These are phyloP conservation scores for Chlorophyllum brunneum DNA, from an alignment of 768 basidiomycete species.

Conservation along the genomic window DNA sequence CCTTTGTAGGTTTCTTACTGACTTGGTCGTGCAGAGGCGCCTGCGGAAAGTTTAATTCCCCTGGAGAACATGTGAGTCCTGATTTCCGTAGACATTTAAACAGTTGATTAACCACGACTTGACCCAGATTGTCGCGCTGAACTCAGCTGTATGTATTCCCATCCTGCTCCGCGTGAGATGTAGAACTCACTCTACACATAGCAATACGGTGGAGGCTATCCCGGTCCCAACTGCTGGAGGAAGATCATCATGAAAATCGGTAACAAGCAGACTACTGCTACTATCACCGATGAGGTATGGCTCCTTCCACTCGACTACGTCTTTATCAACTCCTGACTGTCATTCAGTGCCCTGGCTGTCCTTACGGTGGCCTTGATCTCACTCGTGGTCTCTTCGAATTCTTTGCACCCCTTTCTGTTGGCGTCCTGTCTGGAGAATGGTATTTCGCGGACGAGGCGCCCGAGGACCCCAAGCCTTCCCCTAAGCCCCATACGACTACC, in stretches of 20 bases:
- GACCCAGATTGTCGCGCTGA: conserved; percentile 27
- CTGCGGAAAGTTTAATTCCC: conserved; percentile 25
- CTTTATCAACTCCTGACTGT: no score
- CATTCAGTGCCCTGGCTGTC: conserved; percentile 14
- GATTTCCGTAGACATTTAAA: not conserved
- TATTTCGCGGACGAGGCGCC: conserved; percentile 26
- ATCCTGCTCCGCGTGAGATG: not conserved
- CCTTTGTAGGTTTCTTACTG: not conserved
- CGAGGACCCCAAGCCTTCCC: not conserved
- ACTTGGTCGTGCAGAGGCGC: conserved; percentile 21
- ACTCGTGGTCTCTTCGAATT: conserved; percentile 18
- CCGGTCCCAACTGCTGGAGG: conserved; percentile 61
- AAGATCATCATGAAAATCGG: conserved; percentile 56
- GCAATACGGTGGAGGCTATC: conserved; percentile 52
- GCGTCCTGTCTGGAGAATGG: conserved; percentile 65
- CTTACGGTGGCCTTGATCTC: not conserved
- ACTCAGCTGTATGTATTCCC: conserved; percentile 15
- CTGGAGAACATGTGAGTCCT: conserved; percentile 23
- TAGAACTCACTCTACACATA: not conserved
- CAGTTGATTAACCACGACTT: not conserved
- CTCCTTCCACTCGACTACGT: no score
- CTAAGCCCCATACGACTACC: conserved; percentile 14
- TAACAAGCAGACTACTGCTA: conserved; percentile 56
- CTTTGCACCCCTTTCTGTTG: conserved; percentile 45
- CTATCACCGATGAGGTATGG: conserved; percentile 61